Percentiles rank a stretch among this genome's conserved stretches.
phyloP scores from a whole-genome alignment of 257 asterid species.

The Fraxinus pennsylvanica region DNA sequence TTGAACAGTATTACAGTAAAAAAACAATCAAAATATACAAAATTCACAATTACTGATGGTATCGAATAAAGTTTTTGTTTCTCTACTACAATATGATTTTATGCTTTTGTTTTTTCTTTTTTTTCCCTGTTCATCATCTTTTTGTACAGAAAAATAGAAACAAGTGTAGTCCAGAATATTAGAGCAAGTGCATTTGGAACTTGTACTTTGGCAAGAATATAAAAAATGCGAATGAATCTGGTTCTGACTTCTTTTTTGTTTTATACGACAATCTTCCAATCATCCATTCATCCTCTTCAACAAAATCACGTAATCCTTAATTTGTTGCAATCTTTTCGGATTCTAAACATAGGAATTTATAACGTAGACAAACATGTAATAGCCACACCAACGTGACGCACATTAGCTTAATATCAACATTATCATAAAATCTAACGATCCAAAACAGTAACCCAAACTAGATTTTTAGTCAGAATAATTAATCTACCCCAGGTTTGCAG shows the following conservation, averaged over 20 bases:
- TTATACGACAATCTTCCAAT: constrained; percentile 5
- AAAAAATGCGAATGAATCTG: constrained; percentile 45
- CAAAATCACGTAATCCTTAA: constrained; percentile 33
- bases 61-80: constrained; percentile 14
- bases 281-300: constrained; percentile 7
- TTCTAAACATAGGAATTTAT: background rate
- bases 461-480: background rate
- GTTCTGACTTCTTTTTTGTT: constrained; percentile 38
- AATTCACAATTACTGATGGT: constrained; percentile 31
- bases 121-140: constrained; percentile 30
- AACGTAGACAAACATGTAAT: background rate
- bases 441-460: background rate
- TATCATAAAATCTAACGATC: background rate
- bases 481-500: background rate
- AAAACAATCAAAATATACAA: constrained; percentile 31
- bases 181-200: constrained; percentile 23
- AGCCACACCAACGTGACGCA: background rate
- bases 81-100: constrained; percentile 14
- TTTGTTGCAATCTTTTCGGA: background rate
- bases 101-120: constrained; percentile 15
- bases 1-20: background rate
- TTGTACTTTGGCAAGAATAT: constrained; percentile 37
- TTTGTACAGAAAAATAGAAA: constrained; percentile 14
- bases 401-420: background rate
- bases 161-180: constrained; percentile 32